phyloP scores from a whole-genome alignment of 768 basidiomycete genomes.

The Pholiota molesta region DNA sequence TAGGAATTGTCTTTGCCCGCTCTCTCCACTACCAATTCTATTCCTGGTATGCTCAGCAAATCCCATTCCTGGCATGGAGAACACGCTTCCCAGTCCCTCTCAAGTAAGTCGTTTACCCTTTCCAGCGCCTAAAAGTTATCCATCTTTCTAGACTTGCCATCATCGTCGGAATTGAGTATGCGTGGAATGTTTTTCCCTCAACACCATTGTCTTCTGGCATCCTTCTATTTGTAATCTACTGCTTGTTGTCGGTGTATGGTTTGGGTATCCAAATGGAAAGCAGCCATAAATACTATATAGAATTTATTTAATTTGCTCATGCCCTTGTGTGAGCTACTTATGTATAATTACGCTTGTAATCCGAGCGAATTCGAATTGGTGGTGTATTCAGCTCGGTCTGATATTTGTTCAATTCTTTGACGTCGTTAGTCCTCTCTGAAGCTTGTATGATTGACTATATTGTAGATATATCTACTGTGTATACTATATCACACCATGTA shows the following conservation, averaged over 20 bases:
- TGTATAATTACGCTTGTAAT: too few relatives aligned
- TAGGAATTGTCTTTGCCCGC: conserved; percentile 90
- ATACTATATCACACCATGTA: too few relatives aligned
- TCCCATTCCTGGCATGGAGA: conserved; percentile 83
- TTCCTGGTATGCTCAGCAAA: conserved; percentile 93
- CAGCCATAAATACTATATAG: background rate
- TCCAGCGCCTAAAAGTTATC: background rate
- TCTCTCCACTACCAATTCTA: conserved; percentile 99
- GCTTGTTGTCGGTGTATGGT: conserved; percentile 45
- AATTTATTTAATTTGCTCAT: background rate
- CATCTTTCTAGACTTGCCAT: conserved; percentile 53
- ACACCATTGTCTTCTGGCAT: conserved; percentile 65
- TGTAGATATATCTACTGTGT: too few relatives aligned
- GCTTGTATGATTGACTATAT: too few relatives aligned
- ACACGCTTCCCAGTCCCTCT: conserved; percentile 62
- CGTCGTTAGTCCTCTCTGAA: too few relatives aligned
- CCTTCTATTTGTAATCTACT: conserved; percentile 53
- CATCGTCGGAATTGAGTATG: conserved; percentile 71
- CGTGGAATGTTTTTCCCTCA: conserved; percentile 90
- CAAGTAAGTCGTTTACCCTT: conserved; percentile 50
- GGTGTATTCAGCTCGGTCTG: too few relatives aligned
- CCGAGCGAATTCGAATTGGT: too few relatives aligned
- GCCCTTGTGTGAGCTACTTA: background rate
- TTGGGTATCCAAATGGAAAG: conserved; percentile 24
- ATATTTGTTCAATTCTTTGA: too few relatives aligned